Evolutionary conservation across 805 yeast genomes (phyloP).

Genomic region (Wickerhamomyces hampshirensis): DNA sequence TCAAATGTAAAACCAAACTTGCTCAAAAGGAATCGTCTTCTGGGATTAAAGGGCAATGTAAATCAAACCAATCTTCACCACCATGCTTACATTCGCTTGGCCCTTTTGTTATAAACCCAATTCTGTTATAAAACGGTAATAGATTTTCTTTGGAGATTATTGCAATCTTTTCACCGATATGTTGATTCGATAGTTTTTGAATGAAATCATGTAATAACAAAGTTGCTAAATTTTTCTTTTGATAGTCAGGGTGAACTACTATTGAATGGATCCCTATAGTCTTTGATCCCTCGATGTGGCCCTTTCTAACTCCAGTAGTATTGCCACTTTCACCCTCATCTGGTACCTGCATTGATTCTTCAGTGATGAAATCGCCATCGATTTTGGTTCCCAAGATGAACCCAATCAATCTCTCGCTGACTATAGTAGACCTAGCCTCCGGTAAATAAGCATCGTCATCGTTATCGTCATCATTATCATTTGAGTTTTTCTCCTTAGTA

Average conservation of each 20-base stretch:
- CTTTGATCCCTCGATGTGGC: conserved; percentile 73
- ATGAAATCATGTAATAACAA: conserved; percentile 82
- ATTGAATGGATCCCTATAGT: conserved; percentile 79
- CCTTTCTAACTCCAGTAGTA: conserved; percentile 27
- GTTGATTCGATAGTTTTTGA: conserved; percentile 84
- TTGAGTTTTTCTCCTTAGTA: conserved; percentile 8
- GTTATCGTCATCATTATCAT: conserved; percentile 25
- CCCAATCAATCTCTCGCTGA: conserved; percentile 66
- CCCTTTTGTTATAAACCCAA: conserved; percentile 76
- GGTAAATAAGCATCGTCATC: conserved; percentile 26
- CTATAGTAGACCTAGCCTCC: conserved; percentile 32
- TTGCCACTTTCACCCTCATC: conserved; percentile 41
- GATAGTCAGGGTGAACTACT: conserved; percentile 71
- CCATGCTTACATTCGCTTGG: conserved; percentile 55
- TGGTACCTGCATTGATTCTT: conserved; percentile 59
- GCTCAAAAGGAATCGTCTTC: too few relatives aligned
- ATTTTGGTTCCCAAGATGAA: conserved; percentile 79
- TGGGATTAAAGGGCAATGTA: conserved; percentile 37
- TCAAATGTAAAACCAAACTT: too few relatives aligned
- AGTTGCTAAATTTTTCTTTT: conserved; percentile 79
- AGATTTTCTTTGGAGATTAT: conserved; percentile 68
- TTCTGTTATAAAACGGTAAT: conserved; percentile 71
- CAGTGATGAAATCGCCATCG: conserved; percentile 43
- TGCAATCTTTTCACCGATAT: conserved; percentile 72
- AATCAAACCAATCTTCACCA: conserved; percentile 57